Evolutionary conservation across 108 stramenopile species (phyloP).

Genomic region (Skeletonema tropicum): DNA sequence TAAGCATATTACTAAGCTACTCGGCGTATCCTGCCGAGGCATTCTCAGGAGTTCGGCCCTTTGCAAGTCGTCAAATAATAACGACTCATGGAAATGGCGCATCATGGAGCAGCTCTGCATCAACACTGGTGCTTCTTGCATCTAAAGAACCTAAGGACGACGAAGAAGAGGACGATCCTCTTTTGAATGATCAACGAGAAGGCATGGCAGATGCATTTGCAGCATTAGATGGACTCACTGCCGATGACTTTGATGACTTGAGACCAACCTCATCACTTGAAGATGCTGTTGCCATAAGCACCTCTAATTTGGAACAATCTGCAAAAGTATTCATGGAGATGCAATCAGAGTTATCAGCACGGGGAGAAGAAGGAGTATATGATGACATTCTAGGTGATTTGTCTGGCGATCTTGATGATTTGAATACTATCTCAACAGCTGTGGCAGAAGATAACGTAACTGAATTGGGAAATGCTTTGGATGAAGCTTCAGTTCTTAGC

Average conservation of each 20-base stretch:
- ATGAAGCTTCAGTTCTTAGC: slow-evolving; percentile 17
- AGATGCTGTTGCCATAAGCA: neutral
- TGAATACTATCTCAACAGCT: neutral
- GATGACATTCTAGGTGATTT: slow-evolving; percentile 33
- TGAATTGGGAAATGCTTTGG: slow-evolving; percentile 22
- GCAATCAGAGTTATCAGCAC: slow-evolving; percentile 24
- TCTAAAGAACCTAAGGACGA: slow-evolving; percentile 2
- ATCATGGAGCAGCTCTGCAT: neutral
- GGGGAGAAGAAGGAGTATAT: slow-evolving; percentile 31
- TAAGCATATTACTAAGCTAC: neutral
- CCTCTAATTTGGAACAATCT: slow-evolving; percentile 10
- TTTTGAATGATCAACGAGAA: slow-evolving; percentile 36
- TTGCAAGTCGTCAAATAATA: slow-evolving; percentile 2
- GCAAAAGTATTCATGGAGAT: slow-evolving; percentile 34
- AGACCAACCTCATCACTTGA: slow-evolving; percentile 9
- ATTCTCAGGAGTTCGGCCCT: neutral
- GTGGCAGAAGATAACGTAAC: slow-evolving; percentile 16
- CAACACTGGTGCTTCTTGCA: neutral
- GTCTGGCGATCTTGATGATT: slow-evolving; percentile 9
- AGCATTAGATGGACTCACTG: slow-evolving; percentile 29
- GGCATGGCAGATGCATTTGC: slow-evolving; percentile 50
- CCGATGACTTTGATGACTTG: slow-evolving; percentile 38
- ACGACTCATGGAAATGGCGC: neutral
- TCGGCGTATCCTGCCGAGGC: neutral
- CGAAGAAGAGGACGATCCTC: slow-evolving; percentile 10